Evolutionary conservation across 768 basidiomycete species (phyloP).

Genomic region (Kwoniella mangroviensis): DNA sequence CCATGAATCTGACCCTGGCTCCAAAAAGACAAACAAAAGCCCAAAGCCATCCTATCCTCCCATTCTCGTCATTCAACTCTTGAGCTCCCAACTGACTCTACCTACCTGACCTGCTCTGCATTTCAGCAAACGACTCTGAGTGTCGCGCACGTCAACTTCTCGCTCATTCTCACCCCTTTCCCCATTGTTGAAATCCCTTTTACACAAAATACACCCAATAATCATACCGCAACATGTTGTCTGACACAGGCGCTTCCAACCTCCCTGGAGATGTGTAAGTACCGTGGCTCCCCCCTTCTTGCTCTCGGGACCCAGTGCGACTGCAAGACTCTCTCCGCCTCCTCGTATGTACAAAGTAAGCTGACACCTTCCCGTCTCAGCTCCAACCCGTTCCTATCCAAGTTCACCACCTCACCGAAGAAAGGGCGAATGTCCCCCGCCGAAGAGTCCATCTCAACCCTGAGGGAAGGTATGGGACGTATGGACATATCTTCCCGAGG

Average conservation of each 20-base stretch:
- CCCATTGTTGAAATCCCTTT: too few species aligned
- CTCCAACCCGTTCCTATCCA: constrained; percentile 46
- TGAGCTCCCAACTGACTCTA: background rate
- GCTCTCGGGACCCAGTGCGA: background rate
- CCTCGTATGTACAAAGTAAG: background rate
- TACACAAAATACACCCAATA: background rate
- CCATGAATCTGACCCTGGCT: background rate
- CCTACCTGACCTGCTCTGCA: background rate
- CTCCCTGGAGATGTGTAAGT: constrained; percentile 38
- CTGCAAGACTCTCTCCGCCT: background rate
- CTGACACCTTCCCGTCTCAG: constrained; percentile 18
- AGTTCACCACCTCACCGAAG: constrained; percentile 33
- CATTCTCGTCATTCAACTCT: constrained; percentile 5
- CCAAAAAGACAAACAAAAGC: constrained; percentile 12
- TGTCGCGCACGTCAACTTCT: background rate
- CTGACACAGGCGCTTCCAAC: constrained; percentile 23
- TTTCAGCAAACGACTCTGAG: too few species aligned
- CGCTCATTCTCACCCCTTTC: background rate
- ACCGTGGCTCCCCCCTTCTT: background rate
- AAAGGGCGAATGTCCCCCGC: constrained; percentile 20
- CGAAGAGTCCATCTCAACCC: constrained; percentile 34
- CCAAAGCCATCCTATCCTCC: background rate
- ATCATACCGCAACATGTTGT: constrained; percentile 16
- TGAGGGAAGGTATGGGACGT: constrained; percentile 48
- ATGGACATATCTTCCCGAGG: constrained; percentile 42